Evolutionary conservation across 2,329 filamentous ascomycete genomes (phyloP), one percentile per base, ranked within the genome.

Genomic region (Colletotrichum scovillei): DNA sequence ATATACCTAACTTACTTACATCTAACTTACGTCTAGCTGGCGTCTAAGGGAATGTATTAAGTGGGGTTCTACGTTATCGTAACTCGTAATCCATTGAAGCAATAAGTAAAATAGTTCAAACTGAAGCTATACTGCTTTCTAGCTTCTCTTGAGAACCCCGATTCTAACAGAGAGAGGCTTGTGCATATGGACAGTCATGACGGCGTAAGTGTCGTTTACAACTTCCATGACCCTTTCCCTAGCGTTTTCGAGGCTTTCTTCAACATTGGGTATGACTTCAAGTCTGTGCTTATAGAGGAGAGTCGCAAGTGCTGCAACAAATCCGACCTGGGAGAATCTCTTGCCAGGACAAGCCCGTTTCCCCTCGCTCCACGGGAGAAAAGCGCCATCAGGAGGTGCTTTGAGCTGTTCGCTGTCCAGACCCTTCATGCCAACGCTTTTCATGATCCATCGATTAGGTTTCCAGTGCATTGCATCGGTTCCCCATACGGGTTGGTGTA

Each of bases 141-240:
- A 14, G 5, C 22, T 58, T 59, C 19, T 59, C 16, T 22, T 16
- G 11, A 35, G 4, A 26, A 59, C 19, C 30, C 22, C 32, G 3
- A 59, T 22, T 7, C 19, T 30, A 3, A 59, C 57, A 14, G 30
- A 12, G n/a, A 22, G n/a, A 12, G 57, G 57, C 4, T 59, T 8
- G n/a, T 38, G 30, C 57, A 59, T 59, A 28, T 59, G 57, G 12
- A 59, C 57, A 9, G 57, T 32, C 57, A 59, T 59, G 28, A 59
- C 57, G n/a, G 57, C 57, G 30, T 59, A 59, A 12, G 57, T 59
- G 30, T 59, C 30, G 22, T 59, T 22, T 7, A 59, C 19, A 59
- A 30, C 57, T 32, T 16, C 57, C 30, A 59, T n/a, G n/a, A 30
- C n/a, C 57, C 57, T 30, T 8, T 12, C 3, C n/a, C 57, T 59